phyloP scores from a whole-genome alignment of 805 yeast species.

The Pichia occidentalis region DNA sequence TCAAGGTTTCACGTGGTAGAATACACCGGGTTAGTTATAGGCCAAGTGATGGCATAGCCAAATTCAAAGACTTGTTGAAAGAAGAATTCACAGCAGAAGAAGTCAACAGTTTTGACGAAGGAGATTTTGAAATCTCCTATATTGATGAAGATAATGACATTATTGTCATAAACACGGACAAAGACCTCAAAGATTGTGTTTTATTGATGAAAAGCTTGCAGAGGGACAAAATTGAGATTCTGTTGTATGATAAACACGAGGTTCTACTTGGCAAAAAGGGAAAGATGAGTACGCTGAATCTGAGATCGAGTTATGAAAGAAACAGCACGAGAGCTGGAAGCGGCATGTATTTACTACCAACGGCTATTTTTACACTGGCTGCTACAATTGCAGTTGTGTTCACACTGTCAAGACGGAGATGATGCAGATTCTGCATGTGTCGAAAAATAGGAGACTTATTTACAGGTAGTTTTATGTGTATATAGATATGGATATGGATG shows the following conservation, averaged over 20 bases:
- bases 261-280: conserved; percentile 11
- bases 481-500: too few relatives aligned
- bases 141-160: conserved; percentile 81
- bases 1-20: conserved; percentile 68
- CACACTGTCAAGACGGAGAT: conserved; percentile 18
- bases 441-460: too few relatives aligned
- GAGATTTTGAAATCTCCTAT: conserved; percentile 61
- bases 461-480: conserved; percentile 1
- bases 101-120: conserved; percentile 19
- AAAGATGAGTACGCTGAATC: conserved; percentile 34
- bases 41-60: conserved; percentile 48
- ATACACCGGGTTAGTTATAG: conserved; percentile 63
- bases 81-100: conserved; percentile 27
- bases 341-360: conserved; percentile 43
- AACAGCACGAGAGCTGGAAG: neutral
- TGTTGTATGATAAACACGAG: conserved; percentile 61
- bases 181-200: conserved; percentile 72
- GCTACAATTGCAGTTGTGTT: conserved; percentile 52
- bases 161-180: conserved; percentile 67
- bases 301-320: conserved; percentile 32
- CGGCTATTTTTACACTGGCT: conserved; percentile 54
- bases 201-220: conserved; percentile 41
- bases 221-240: conserved; percentile 62
- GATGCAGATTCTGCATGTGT: too few relatives aligned
- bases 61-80: conserved; percentile 39